phyloP scores from a whole-genome alignment of 2,329 filamentous ascomycete genomes.

The Pezicula carpinea region DNA sequence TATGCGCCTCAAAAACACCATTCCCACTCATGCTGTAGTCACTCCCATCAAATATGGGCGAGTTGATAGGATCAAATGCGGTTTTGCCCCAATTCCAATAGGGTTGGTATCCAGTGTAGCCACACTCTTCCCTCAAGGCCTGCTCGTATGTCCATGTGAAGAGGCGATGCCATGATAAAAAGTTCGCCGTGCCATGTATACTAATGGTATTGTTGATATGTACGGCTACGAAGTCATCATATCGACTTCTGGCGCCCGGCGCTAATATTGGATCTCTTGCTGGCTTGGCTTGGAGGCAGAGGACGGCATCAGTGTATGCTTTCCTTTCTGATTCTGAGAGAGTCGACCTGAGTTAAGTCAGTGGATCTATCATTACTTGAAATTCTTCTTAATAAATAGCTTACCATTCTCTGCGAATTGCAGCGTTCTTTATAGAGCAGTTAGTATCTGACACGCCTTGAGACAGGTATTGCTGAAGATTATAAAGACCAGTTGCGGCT shows the following conservation, averaged over 20 bases:
- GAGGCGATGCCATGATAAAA: slow-evolving; percentile 39
- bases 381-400: not conserved
- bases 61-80: slow-evolving; percentile 37
- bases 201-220: slow-evolving; percentile 28
- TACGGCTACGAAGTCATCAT: slow-evolving; percentile 31
- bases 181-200: slow-evolving; percentile 19
- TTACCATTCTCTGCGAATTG: slow-evolving; percentile 38
- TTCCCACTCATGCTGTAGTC: slow-evolving; percentile 44
- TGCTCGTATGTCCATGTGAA: slow-evolving; percentile 36
- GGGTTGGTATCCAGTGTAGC: slow-evolving; percentile 34
- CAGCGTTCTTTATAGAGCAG: slow-evolving; percentile 33
- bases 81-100: slow-evolving; percentile 42
- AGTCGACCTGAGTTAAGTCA: slow-evolving; percentile 7
- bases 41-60: slow-evolving; percentile 48
- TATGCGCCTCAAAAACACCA: slow-evolving; percentile 30
- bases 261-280: slow-evolving; percentile 25
- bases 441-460: slow-evolving; percentile 22
- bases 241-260: slow-evolving; percentile 31
- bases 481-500: not conserved
- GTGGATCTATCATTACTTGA: not conserved
- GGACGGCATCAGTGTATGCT: slow-evolving; percentile 32
- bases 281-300: slow-evolving; percentile 30
- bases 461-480: not conserved
- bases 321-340: slow-evolving; percentile 13
- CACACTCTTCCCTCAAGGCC: slow-evolving; percentile 34